phyloP scores from a whole-genome alignment of 805 yeast genomes.

The Candida khao-thaluensis region DNA sequence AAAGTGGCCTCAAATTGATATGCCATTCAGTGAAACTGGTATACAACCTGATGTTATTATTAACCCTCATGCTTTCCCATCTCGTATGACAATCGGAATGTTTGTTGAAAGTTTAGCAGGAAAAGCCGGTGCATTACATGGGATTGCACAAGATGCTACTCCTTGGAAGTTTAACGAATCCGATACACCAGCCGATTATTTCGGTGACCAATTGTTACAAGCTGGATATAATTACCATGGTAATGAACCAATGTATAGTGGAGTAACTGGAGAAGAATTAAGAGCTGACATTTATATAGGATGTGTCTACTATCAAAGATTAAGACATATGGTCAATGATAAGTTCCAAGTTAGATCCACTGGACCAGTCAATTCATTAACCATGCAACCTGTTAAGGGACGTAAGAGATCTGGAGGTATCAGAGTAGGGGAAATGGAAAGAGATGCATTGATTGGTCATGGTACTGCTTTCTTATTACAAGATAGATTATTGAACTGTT shows the following conservation, averaged over 20 bases:
- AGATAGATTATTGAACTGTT: constrained; percentile 91
- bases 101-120: constrained; percentile 98
- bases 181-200: constrained; percentile 96
- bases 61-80: constrained; percentile 99
- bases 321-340: constrained; percentile 99
- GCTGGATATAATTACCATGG: constrained; percentile 98
- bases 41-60: constrained; percentile 97
- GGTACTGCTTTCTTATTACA: constrained; percentile 94
- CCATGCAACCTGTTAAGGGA: constrained; percentile 99
- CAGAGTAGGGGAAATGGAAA: constrained; percentile 99
- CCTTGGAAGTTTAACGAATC: constrained; percentile 92
- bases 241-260: constrained; percentile 98
- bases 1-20: constrained; percentile 94
- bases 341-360: constrained; percentile 99
- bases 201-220: constrained; percentile 83
- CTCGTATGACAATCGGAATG: constrained; percentile 99
- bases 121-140: constrained; percentile 96
- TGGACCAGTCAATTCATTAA: constrained; percentile 94
- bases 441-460: constrained; percentile 98
- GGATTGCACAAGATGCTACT: constrained; percentile 94
- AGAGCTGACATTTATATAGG: constrained; percentile 96
- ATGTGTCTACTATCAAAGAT: constrained; percentile 94
- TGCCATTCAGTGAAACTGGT: constrained; percentile 96
- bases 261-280: constrained; percentile 96
- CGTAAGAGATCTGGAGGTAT: constrained; percentile 99